These are phyloP conservation scores for Petrea volubilis DNA, from an alignment of 257 asterid genomes.

Conservation along the genomic window DNA sequence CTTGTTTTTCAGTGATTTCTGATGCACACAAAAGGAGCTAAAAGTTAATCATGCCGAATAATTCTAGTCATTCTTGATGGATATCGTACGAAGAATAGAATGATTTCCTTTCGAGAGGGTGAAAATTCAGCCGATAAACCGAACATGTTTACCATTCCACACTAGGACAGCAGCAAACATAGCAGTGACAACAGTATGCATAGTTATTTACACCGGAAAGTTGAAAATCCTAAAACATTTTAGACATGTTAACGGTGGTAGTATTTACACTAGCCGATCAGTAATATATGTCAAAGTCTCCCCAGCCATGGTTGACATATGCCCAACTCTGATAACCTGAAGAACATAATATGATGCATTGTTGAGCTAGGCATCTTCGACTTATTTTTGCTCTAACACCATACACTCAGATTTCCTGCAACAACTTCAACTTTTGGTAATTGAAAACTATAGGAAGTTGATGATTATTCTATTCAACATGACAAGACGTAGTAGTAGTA, in stretches of 20 bases:
- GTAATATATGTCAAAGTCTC: conserved; percentile 22
- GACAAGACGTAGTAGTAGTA: conserved; percentile 11
- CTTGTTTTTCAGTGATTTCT: background rate
- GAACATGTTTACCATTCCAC: background rate
- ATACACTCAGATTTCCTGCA: conserved; percentile 7
- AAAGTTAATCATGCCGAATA: background rate
- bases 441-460: background rate
- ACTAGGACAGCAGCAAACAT: background rate
- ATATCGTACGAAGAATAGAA: background rate
- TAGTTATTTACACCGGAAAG: conserved; percentile 38
- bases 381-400: conserved; percentile 11
- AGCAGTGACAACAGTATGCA: conserved; percentile 14
- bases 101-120: background rate
- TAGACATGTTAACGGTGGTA: conserved; percentile 29
- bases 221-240: conserved; percentile 16
- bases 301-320: conserved; percentile 16
- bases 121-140: background rate
- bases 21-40: background rate
- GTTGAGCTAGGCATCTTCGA: conserved; percentile 10
- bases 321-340: conserved; percentile 22
- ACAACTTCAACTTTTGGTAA: conserved; percentile 5
- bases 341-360: conserved; percentile 17
- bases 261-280: conserved; percentile 36
- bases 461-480: background rate
- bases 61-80: background rate